These are phyloP conservation scores for Pleurotus sapidus DNA, from an alignment of 768 basidiomycete species.

Conservation along the genomic window DNA sequence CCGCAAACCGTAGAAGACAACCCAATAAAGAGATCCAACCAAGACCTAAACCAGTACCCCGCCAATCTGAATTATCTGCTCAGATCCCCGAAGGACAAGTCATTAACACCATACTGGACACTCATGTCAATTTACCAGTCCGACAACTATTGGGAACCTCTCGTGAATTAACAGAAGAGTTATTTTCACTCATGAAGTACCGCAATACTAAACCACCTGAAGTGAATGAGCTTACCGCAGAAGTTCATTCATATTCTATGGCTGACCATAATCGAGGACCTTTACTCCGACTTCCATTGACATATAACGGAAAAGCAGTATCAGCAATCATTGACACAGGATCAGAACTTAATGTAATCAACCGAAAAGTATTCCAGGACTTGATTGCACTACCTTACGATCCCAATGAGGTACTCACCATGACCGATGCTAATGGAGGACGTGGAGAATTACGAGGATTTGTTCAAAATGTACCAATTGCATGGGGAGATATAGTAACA, in stretches of 20 bases:
- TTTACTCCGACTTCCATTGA: slow-evolving; percentile 13
- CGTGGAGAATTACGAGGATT: slow-evolving; percentile 16
- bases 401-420: slow-evolving; percentile 1
- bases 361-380: slow-evolving; percentile 6
- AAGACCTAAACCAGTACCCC: no score
- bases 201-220: no score
- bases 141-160: neutral
- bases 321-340: slow-evolving; percentile 24
- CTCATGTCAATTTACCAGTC: neutral
- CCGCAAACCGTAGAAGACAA: neutral
- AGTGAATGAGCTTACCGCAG: no score
- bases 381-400: slow-evolving; percentile 12
- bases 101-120: slow-evolving; percentile 4
- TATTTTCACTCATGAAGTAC: neutral
- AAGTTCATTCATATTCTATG: no score
- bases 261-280: neutral
- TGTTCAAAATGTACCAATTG: slow-evolving; percentile 16
- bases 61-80: slow-evolving; percentile 7
- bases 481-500: slow-evolving; percentile 18
- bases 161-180: neutral
- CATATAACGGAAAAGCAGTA: slow-evolving; percentile 8
- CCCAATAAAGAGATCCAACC: neutral
- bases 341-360: slow-evolving; percentile 22
- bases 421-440: slow-evolving; percentile 28
- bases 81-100: neutral